phyloP scores from a whole-genome alignment of 2,329 filamentous ascomycete genomes.

The Arthrobotrys entomopaga region DNA sequence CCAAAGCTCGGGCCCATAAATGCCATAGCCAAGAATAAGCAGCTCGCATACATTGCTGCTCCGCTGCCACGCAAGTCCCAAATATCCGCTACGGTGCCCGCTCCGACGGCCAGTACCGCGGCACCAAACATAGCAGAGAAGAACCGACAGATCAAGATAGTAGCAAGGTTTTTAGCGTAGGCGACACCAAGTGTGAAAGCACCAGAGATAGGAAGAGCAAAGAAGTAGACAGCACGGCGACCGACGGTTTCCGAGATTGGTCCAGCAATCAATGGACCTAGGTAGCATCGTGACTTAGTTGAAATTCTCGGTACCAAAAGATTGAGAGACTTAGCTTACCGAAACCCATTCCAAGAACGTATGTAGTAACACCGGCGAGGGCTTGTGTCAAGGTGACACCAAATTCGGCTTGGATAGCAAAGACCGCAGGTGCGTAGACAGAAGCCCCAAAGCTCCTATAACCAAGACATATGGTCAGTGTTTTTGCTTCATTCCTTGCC shows the following conservation, averaged over 20 bases:
- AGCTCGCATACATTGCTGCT: slow-evolving; percentile 32
- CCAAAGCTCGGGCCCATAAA: slow-evolving; percentile 51
- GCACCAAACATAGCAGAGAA: slow-evolving; percentile 62
- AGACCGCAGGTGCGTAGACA: slow-evolving; percentile 50
- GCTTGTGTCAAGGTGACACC: slow-evolving; percentile 22
- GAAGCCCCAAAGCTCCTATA: slow-evolving; percentile 49
- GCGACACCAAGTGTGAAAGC: slow-evolving; percentile 58
- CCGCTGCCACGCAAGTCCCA: slow-evolving; percentile 58
- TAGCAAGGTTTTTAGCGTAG: slow-evolving; percentile 57
- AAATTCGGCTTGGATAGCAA: slow-evolving; percentile 34
- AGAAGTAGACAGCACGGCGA: slow-evolving; percentile 58
- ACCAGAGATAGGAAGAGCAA: slow-evolving; percentile 58
- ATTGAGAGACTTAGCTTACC: slow-evolving; percentile 15
- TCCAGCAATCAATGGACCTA: slow-evolving; percentile 57
- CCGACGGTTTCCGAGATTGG: slow-evolving; percentile 49
- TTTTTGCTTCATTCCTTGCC: neutral
- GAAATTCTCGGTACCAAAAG: neutral
- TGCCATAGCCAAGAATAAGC: slow-evolving; percentile 49
- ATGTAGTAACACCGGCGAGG: slow-evolving; percentile 41
- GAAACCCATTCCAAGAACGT: slow-evolving; percentile 52
- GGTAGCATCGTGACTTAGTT: neutral
- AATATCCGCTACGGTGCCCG: slow-evolving; percentile 67
- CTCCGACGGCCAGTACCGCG: slow-evolving; percentile 66
- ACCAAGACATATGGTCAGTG: neutral
- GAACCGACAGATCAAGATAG: slow-evolving; percentile 61